These are phyloP conservation scores for Psophocarpus tetragonolobus DNA, from an alignment of 306 rosid genomes.

Conservation along the genomic window DNA sequence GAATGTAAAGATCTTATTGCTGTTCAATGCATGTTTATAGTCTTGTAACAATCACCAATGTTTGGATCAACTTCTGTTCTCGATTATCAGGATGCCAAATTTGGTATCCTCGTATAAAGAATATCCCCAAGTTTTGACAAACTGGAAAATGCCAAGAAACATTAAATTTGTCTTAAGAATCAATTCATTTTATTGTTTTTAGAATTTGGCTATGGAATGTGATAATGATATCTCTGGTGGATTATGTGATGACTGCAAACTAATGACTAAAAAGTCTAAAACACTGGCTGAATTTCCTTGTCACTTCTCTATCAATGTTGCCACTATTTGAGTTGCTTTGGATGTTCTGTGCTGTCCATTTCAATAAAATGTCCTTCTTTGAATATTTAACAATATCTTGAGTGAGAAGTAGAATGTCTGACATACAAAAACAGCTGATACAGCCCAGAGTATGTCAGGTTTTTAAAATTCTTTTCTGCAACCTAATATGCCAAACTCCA, in stretches of 20 bases:
- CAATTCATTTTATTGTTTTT: background rate
- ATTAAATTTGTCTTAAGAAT: constrained; percentile 3
- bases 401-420: background rate
- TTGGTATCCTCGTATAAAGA: background rate
- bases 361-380: constrained; percentile 13
- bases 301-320: constrained; percentile 18
- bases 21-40: constrained; percentile 40
- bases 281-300: background rate
- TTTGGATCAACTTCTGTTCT: constrained; percentile 21
- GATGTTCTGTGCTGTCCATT: constrained; percentile 2
- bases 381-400: background rate
- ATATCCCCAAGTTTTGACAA: constrained; percentile 9
- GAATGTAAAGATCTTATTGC: constrained; percentile 39
- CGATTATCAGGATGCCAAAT: constrained; percentile 19
- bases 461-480: background rate
- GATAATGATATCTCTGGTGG: constrained; percentile 6
- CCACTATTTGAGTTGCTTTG: background rate
- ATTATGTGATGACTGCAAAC: constrained; percentile 2
- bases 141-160: constrained; percentile 2
- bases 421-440: constrained; percentile 12
- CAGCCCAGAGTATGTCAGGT: background rate
- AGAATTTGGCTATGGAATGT: constrained; percentile 5
- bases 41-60: constrained; percentile 39
- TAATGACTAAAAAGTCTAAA: background rate
- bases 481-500: background rate